Percentiles rank a stretch among this genome's conserved stretches.
phyloP scores from a whole-genome alignment of 2,329 filamentous ascomycete species.

The Ophiocordyceps unilateralis region DNA sequence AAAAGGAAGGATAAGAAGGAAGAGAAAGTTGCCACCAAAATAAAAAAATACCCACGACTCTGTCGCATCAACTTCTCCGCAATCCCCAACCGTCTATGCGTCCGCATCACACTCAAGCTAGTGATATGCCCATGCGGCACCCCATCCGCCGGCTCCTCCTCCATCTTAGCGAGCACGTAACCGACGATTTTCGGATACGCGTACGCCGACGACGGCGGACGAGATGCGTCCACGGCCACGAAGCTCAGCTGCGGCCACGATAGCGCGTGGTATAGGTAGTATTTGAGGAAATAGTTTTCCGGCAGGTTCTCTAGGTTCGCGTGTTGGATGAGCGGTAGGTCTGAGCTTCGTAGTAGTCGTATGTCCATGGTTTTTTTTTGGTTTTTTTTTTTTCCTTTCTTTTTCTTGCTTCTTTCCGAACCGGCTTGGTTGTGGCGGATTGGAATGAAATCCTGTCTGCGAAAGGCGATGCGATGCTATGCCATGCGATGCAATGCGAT shows the following conservation, averaged over 20 bases:
- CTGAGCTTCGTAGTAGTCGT: conserved; percentile 63
- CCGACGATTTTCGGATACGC: conserved; percentile 96
- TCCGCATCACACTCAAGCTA: conserved; percentile 87
- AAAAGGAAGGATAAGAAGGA: not conserved
- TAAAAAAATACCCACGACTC: conserved; percentile 49
- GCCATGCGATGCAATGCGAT: too few relatives aligned
- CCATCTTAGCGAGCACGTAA: conserved; percentile 99
- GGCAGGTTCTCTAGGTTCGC: conserved; percentile 98
- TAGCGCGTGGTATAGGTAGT: conserved; percentile 97
- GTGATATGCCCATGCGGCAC: conserved; percentile 94
- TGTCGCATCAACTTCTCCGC: conserved; percentile 97
- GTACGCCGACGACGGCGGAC: conserved; percentile 59
- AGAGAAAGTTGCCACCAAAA: too few relatives aligned
- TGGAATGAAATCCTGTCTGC: too few relatives aligned
- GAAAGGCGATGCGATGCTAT: too few relatives aligned
- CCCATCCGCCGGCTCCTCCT: conserved; percentile 87
- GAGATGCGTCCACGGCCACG: conserved; percentile 82
- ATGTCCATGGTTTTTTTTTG: conserved; percentile 53
- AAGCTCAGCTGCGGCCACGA: conserved; percentile 97
- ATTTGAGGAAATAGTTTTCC: conserved; percentile 99
- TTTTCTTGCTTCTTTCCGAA: too few relatives aligned
- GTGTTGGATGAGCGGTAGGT: conserved; percentile 87
- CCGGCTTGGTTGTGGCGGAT: too few relatives aligned
- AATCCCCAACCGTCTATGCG: conserved; percentile 76
- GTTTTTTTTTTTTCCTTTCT: too few relatives aligned